A percentile compares a stretch with the other conserved stretches of the same genome.
Evolutionary conservation across 495 filamentous ascomycete genomes (phyloP).

Genomic region (Penicillium canariense): DNA sequence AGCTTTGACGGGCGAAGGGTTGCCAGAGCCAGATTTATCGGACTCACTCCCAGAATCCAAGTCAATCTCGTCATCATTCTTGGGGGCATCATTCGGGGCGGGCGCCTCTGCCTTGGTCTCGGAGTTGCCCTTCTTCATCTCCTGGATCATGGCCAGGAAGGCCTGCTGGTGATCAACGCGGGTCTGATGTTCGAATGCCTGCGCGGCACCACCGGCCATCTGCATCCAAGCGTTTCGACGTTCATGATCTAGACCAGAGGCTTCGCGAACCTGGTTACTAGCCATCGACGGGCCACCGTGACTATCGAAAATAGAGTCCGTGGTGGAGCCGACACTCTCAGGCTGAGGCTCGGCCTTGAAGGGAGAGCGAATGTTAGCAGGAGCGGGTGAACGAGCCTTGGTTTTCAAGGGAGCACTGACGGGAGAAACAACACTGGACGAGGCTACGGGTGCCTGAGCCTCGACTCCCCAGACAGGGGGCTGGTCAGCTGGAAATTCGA

Average conservation of each 20-base stretch:
- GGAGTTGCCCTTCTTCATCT: not conserved
- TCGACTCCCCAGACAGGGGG: slow-evolving; percentile 12
- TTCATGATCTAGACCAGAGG: not conserved
- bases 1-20: not conserved
- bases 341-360: not conserved
- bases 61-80: slow-evolving; percentile 52
- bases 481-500: not conserved
- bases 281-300: no score
- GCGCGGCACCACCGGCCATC: slow-evolving; percentile 11
- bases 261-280: not conserved
- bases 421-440: not conserved
- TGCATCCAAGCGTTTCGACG: slow-evolving; percentile 34
- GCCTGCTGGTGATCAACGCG: not conserved
- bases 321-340: no score
- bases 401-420: not conserved
- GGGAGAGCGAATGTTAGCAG: not conserved
- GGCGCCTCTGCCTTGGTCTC: not conserved
- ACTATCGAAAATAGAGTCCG: no score
- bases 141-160: not conserved
- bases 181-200: not conserved
- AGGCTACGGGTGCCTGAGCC: not conserved
- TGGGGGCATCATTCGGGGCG: not conserved
- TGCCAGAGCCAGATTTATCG: slow-evolving; percentile 5
- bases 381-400: not conserved
- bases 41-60: slow-evolving; percentile 54